Evolutionary conservation across 2,329 filamentous ascomycete species (phyloP), one percentile per base, ranked within the genome.

Genomic region (Aspergillus aculeatus): DNA sequence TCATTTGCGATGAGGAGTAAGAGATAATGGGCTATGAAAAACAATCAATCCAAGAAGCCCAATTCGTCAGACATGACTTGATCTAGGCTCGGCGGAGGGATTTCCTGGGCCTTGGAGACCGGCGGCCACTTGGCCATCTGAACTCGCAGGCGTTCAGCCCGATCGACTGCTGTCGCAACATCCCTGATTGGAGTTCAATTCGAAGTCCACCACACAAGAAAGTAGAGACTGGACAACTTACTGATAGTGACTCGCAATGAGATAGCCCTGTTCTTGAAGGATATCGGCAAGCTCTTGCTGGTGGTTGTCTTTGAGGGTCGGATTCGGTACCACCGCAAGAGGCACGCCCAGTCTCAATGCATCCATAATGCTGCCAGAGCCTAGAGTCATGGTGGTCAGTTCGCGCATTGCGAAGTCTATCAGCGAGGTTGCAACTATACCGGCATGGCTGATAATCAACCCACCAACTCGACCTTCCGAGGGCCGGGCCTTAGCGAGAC

Each of bases 241-340:
- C 89, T 83, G 81, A 47, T 91, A 77, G 56, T 82, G 79, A 11
- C 89, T 90, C 67, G 88, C 83, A n/a, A 93, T 82, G 2, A 91
- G 86, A 76, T 96, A 96, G 24, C 89, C 88, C 66, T 91, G 85
- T 24, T 81, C 78, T 32, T 89, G 85, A 58, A 98, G 83, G 65
- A 91, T 88, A 53, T 87, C 81, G 0, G 94, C 94, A 57, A 99
- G 84, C 74, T 98, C 92, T 21, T 86, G 84, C 76, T 99, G 95
- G 72, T 99, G 95, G 69, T 99, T 94, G 70, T 96, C 88, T 68
- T 96, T 83, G 0, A 99, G 83, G 6, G 82, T 81, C 1, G 86
- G 83, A 73, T 99, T 99, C 2, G 94, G 90, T 2, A 99, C 92
- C 0, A 96, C 91, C 53, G 99, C 84, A n/a, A 98, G 80, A 2